phyloP scores from a whole-genome alignment of 2,329 filamentous ascomycete genomes.

The Blastomyces percursus region DNA sequence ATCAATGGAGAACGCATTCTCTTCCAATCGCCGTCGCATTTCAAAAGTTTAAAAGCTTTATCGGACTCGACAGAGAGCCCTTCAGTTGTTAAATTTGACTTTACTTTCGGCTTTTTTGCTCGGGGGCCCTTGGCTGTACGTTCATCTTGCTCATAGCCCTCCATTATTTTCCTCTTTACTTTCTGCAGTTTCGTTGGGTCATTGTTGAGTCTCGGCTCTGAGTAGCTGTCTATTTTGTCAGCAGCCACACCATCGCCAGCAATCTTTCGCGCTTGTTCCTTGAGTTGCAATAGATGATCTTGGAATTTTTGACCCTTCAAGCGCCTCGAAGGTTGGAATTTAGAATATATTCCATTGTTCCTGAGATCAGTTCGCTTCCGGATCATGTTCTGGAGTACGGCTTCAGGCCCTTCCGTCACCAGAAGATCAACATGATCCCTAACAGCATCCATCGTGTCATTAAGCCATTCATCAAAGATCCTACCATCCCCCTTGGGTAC shows the following conservation, averaged over 20 bases:
- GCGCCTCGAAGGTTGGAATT: constrained; percentile 28
- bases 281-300: constrained; percentile 14
- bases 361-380: constrained; percentile 22
- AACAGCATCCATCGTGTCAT: constrained; percentile 34
- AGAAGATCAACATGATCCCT: constrained; percentile 32
- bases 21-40: constrained; percentile 17
- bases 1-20: constrained; percentile 33
- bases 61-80: constrained; percentile 10
- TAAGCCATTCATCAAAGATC: constrained; percentile 46
- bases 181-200: constrained; percentile 1
- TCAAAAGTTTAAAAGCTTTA: constrained; percentile 19
- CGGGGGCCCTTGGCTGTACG: background rate
- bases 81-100: background rate
- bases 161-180: constrained; percentile 14
- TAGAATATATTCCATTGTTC: constrained; percentile 29
- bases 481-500: constrained; percentile 34
- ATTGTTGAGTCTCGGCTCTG: background rate
- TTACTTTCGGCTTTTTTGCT: constrained; percentile 1
- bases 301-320: constrained; percentile 22
- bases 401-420: constrained; percentile 19
- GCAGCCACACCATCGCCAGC: background rate
- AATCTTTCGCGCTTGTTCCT: constrained; percentile 5
- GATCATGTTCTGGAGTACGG: constrained; percentile 24
- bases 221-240: background rate
- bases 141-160: constrained; percentile 13